Conservation (phyloP, 1,284 basidiomycete species). For the Irpex rosettiformis region DNA sequence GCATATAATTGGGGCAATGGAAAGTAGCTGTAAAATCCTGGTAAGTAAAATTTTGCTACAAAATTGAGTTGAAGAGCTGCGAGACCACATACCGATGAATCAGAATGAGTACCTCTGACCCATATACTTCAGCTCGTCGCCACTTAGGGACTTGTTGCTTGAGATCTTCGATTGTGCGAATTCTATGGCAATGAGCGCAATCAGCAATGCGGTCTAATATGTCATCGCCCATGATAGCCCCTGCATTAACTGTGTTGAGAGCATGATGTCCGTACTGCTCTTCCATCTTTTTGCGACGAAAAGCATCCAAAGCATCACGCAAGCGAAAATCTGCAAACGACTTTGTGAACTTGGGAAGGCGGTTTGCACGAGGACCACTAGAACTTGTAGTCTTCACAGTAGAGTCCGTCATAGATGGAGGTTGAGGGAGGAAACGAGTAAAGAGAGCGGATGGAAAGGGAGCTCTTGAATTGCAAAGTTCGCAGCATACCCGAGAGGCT, state of each 20-base stretch:
- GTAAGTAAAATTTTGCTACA: not conserved
- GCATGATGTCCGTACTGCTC: not conserved
- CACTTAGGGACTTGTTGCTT: slow-evolving; percentile 10
- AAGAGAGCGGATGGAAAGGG: not conserved
- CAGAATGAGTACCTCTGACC: slow-evolving; percentile 4
- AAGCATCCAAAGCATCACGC: not conserved
- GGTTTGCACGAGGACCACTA: not conserved
- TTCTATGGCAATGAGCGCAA: slow-evolving; percentile 19
- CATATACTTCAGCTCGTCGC: not conserved
- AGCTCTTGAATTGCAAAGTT: not conserved
- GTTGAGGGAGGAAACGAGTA: not conserved
- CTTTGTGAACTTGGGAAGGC: not conserved
- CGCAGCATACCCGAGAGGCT: not conserved
- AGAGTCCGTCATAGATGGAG: not conserved
- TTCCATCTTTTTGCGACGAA: slow-evolving; percentile 5
- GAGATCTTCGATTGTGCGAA: slow-evolving; percentile 4
- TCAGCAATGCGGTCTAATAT: slow-evolving; percentile 22
- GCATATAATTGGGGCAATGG: not conserved
- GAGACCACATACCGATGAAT: not conserved
- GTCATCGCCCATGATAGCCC: slow-evolving; percentile 20
- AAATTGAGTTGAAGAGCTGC: not conserved
- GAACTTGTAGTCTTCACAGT: not conserved
- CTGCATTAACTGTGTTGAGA: slow-evolving; percentile 6
- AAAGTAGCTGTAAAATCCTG: not conserved
- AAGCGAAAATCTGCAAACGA: not conserved